Evolutionary conservation across 2,329 filamentous ascomycete genomes (phyloP).

Genomic region (Cordyceps javanica): DNA sequence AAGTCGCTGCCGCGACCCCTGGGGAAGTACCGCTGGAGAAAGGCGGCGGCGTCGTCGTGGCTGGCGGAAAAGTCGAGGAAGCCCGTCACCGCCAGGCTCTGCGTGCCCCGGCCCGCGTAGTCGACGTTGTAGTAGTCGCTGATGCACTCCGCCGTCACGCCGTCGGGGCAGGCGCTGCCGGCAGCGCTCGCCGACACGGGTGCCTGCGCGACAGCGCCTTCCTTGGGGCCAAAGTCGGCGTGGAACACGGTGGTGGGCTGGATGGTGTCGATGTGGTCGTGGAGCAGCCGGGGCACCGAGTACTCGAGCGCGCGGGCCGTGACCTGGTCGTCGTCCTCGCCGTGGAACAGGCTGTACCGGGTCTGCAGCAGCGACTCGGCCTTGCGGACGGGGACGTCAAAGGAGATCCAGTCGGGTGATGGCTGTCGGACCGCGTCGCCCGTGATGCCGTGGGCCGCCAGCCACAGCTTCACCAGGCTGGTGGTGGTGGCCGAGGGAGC

Average conservation of each 20-base stretch:
- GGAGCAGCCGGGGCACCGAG: conserved; percentile 13
- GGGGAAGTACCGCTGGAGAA: not conserved
- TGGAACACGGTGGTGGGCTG: conserved; percentile 15
- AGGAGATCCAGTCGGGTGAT: conserved; percentile 1
- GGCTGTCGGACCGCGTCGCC: not conserved
- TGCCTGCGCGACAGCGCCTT: not conserved
- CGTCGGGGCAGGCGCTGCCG: not conserved
- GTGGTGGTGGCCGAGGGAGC: conserved; percentile 17
- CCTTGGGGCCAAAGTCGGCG: not conserved
- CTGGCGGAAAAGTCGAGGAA: conserved; percentile 11
- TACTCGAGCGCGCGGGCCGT: conserved; percentile 12
- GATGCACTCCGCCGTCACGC: conserved; percentile 11
- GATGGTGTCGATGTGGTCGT: conserved; percentile 15
- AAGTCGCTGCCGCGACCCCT: conserved; percentile 3
- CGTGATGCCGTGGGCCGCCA: conserved; percentile 11
- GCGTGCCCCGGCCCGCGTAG: conserved; percentile 4
- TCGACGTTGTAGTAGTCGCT: conserved; percentile 12
- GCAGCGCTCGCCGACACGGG: not conserved
- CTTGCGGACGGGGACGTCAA: conserved; percentile 1
- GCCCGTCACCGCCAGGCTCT: conserved; percentile 12
- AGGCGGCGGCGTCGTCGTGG: conserved; percentile 8
- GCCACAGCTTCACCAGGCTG: conserved; percentile 19
- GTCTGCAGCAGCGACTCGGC: conserved; percentile 5
- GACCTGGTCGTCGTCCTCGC: not conserved
- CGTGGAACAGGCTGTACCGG: not conserved